These are phyloP conservation scores for Podospora fimiseda DNA, from an alignment of 495 filamentous ascomycete species.

Conservation along the genomic window DNA sequence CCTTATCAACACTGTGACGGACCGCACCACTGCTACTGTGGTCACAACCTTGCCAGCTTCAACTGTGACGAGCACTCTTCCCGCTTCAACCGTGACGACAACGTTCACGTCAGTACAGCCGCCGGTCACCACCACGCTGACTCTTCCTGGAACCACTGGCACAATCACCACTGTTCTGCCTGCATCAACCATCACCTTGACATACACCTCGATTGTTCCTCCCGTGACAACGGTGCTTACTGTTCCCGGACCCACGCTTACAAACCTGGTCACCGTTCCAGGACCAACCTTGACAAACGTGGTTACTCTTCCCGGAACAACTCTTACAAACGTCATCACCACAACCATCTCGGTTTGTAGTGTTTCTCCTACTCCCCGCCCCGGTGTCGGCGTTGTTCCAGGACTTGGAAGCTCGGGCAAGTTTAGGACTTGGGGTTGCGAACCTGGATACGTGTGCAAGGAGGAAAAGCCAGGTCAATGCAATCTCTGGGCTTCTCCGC, in stretches of 20 bases:
- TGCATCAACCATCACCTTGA: conserved; percentile 20
- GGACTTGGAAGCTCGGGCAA: conserved; percentile 14
- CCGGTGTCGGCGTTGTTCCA: conserved; percentile 3
- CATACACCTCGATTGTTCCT: conserved; percentile 15
- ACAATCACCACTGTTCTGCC: conserved; percentile 12
- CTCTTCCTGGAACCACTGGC: conserved; percentile 16
- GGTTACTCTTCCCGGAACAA: conserved; percentile 15
- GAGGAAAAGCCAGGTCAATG: conserved; percentile 43
- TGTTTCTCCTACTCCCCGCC: conserved; percentile 15
- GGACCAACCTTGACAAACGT: conserved; percentile 11
- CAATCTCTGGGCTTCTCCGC: conserved; percentile 49
- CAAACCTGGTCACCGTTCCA: conserved; percentile 16
- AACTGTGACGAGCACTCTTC: conserved; percentile 17
- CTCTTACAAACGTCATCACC: conserved; percentile 26
- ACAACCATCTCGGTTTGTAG: conserved; percentile 27
- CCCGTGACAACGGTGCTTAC: conserved; percentile 18
- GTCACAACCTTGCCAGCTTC: conserved; percentile 15
- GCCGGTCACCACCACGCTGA: conserved; percentile 8
- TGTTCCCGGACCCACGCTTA: conserved; percentile 19
- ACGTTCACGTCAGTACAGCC: conserved; percentile 10
- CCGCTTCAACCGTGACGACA: conserved; percentile 10
- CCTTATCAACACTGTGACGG: conserved; percentile 8
- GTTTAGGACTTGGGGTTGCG: conserved; percentile 53
- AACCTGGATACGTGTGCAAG: conserved; percentile 55
- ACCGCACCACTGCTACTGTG: conserved; percentile 14